Conservation (phyloP, 2,329 filamentous ascomycete species). For the Leptographium lundbergii region DNA sequence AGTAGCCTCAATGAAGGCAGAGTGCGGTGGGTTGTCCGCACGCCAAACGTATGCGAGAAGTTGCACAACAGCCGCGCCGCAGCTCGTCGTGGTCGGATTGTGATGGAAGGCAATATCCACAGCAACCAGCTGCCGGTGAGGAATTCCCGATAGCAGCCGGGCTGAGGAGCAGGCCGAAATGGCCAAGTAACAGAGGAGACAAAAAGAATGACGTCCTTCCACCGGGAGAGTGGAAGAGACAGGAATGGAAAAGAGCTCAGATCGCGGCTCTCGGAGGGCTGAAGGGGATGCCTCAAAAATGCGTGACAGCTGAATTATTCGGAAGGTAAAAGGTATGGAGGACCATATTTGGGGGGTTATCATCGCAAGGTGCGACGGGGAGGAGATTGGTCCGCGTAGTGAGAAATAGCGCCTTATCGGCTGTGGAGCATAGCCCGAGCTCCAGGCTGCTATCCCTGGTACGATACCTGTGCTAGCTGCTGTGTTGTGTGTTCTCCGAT, state of each 20-base stretch:
- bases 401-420: not conserved
- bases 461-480: not conserved
- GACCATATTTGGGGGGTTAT: not conserved
- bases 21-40: too few relatives aligned
- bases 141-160: not conserved
- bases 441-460: not conserved
- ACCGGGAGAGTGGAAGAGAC: not conserved
- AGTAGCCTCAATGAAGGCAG: not conserved
- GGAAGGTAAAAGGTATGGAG: not conserved
- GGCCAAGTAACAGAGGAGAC: not conserved
- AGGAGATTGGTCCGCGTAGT: not conserved
- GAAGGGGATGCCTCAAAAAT: not conserved
- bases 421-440: not conserved
- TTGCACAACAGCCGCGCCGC: not conserved
- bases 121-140: not conserved
- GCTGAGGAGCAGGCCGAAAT: not conserved
- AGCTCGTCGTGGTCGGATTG: not conserved
- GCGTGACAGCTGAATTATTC: not conserved
- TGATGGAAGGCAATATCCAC: not conserved
- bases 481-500: not conserved
- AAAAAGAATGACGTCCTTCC: not conserved
- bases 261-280: not conserved
- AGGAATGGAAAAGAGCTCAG: not conserved
- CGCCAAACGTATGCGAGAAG: not conserved
- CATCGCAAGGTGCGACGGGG: not conserved